Base-by-base conservation (phyloP, 2,329 filamentous ascomycete genomes). In the Fusarium lateritium region DNA sequence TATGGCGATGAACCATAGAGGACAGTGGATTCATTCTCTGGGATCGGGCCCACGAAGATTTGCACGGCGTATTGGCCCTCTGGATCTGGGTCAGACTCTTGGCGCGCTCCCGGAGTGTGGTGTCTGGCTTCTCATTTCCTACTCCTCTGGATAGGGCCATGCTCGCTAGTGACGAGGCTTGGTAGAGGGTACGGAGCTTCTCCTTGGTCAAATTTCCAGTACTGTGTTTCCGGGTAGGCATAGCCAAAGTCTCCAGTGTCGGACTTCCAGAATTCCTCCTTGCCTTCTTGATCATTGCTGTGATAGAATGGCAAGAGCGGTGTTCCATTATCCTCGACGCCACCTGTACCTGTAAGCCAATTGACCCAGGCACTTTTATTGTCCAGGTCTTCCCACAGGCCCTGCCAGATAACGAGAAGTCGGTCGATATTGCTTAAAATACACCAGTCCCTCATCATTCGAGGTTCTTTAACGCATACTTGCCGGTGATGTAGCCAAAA, bases 261-360 rank as follows among this genome's bases (percentile, higher is more conserved):
- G 15, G 62, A 62, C 2, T 28, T 57, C 57, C 47, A 57, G 21
- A 65, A 65, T 9, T 11, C 13, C 5, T 34, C 33, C 11, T 34
- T 34, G 11, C 33, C 33, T 13, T 15, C 33, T 15, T 15, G 13
- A 7, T 45, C 33, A 1, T 34, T 1, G 22, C 6, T 22, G 26
- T 46, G 49, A 22, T 65, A 65, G 26, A 65, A 65, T 9, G 62
- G 57, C 36, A 33, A 24, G 11, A 65, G 62, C 2, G 40, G 46
- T 28, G 62, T 62, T 19, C 17, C 33, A 11, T 34, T 34, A 7
- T 34, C 33, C 33, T 34, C 33, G 11, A 11, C 15, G 33, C 33
- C 33, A 13, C 15, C 15, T 15, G 5, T 13, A 34, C 15, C 10
- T 4, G 33, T 34, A 7, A 34, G 3, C 33, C 33, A 17, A 13